Base-by-base conservation (phyloP, 2,329 filamentous ascomycete species). In the Aureobasidium vineae region DNA sequence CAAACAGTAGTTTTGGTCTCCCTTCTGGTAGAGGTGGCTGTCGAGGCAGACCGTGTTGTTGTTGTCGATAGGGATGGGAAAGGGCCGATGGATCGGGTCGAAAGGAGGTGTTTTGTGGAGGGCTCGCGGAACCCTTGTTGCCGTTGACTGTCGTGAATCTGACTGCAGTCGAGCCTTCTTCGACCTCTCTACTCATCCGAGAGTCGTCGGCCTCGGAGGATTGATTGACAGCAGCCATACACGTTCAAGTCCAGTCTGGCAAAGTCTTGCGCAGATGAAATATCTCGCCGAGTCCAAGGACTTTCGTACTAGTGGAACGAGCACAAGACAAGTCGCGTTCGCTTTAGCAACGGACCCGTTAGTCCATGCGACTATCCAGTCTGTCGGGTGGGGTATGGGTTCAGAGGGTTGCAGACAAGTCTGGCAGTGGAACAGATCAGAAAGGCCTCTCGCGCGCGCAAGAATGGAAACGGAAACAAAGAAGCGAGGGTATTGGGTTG, bases 381-480 rank as follows among this genome's bases (percentile, higher is more conserved):
- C 61, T 50, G 16, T 52, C 43, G 59, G 33, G 45, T 63, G 45
- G 23, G 15, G 40, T 19, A 38, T 23, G 15, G 19, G 36, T 10
- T 40, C 10, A 43, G n/a, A 41, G 16, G 19, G 8, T 41, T 54
- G 33, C n/a, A 64, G 16, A 41, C 19, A 45, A 45, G 45, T 28
- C 59, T 52, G 59, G 8, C 15, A 36, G n/a, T 52, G 33, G 10
- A 26, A 28, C 21, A 26, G 21, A 40, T 64, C n/a, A 45, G 49
- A 53, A 1, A 26, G 47, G 38, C 19, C 49, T 41, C 16, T 40
- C 33, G 33, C 33, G 49, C 61, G 49, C 47, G 61, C 36, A 43
- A 64, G 59, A 50, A 63, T 50, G 59, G 59, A 63, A 52, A 52
- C 59, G 54, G 43, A 63, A 64, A 64, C 61, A 63, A 50, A 64